A percentile compares a stretch with the other conserved stretches of the same genome.
These are phyloP conservation scores for Aspergillus ostianus DNA, from an alignment of 495 filamentous ascomycete species.

Conservation along the genomic window DNA sequence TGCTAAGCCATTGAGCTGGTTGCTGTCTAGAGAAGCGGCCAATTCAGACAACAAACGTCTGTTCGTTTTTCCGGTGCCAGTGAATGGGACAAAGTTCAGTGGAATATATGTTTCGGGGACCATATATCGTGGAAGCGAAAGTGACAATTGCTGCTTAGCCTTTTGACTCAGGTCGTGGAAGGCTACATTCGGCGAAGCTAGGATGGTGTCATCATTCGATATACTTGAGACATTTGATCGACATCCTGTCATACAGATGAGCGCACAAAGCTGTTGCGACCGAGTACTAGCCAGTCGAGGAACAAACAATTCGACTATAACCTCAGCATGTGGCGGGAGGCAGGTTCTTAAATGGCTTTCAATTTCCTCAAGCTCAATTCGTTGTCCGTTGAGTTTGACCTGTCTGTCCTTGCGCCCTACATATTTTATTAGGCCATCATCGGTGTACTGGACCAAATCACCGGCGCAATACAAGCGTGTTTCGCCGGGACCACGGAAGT, in stretches of 20 bases:
- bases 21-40: background rate
- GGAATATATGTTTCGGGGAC: background rate
- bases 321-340: background rate
- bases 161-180: background rate
- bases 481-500: constrained; percentile 21
- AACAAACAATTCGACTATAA: background rate
- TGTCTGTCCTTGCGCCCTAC: constrained; percentile 53
- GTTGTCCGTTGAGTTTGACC: constrained; percentile 53
- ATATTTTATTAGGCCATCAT: constrained; percentile 33
- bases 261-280: background rate
- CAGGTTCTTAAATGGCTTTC: constrained; percentile 23
- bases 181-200: background rate
- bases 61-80: background rate
- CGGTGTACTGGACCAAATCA: constrained; percentile 36
- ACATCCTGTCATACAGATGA: background rate
- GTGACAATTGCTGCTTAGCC: background rate
- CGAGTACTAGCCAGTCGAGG: background rate
- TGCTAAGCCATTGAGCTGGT: background rate
- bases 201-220: background rate
- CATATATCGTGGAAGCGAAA: background rate
- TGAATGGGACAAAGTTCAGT: background rate
- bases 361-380: constrained; percentile 54
- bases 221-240: background rate
- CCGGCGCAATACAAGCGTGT: constrained; percentile 16
- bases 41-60: background rate